Evolutionary conservation across 2,329 filamentous ascomycete species (phyloP), one percentile per base, ranked within the genome.

Genomic region (Stemphylium lycopersici): DNA sequence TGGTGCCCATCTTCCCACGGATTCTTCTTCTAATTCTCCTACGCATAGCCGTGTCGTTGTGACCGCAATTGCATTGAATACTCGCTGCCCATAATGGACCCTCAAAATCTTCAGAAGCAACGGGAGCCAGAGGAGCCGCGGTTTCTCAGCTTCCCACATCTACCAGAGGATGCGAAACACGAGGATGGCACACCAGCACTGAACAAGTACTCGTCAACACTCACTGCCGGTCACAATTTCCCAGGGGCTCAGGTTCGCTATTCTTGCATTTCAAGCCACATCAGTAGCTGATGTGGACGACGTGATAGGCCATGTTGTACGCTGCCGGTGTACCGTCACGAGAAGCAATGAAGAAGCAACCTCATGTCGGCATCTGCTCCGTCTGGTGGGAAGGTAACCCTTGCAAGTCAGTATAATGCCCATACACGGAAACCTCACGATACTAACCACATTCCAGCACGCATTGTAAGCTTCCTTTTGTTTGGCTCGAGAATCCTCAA

Each of bases 371-470:
- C 53, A 86, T 97, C 70, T 89, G 92, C 6, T 92, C 90, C 4
- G 90, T 97, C 4, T 97, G 93, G 93, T 98, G 93, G 93, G 92
- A 97, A 77, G 93, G 93, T 24, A 97, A 97, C 73, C 91, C 93
- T 33, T 97, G 93, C 86, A 96, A 96, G 88, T 90, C 77, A 78
- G 87, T 83, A 29, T 38, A 52, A 46, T 36, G 42, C 56, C 11
- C 32, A 12, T n/a, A 22, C 58, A 59, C 31, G 22, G 39, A 49
- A 49, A 61, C 54, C 48, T 56, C 57, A 61, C 56, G 24, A 34
- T 63, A 63, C 63, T 72, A 39, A 73, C 52, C 32, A 24, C 45
- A 20, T 6, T 62, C 53, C 66, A 83, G 80, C 67, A 84, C 79
- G 75, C 81, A 84, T 66, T 75, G 74, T 77, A 68, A 69, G 74